Percentiles rank a stretch among this genome's conserved stretches.
phyloP scores from a whole-genome alignment of 345 rosid genomes.

The Populus deltoides region DNA sequence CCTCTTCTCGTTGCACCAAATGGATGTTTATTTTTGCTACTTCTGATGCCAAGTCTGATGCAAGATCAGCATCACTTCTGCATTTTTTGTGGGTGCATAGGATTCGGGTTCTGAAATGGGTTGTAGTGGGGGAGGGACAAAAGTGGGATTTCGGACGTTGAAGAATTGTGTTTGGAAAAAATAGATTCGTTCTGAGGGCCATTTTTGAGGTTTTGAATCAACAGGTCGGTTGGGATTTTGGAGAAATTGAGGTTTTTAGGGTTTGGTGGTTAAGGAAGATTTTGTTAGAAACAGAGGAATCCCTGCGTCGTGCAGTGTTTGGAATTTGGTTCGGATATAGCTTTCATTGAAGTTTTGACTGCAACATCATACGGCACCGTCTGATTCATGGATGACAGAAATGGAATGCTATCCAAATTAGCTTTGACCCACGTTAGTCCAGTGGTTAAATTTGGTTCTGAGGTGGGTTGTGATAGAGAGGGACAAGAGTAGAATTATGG shows the following conservation, averaged over 20 bases:
- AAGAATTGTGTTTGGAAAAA: constrained; percentile 18
- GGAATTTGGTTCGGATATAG: background rate
- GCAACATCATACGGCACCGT: background rate
- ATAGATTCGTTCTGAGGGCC: constrained; percentile 40
- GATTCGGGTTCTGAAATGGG: constrained; percentile 25
- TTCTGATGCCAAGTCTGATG: constrained; percentile 54
- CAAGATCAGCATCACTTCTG: constrained; percentile 44
- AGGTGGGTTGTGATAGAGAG: background rate
- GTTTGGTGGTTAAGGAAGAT: background rate
- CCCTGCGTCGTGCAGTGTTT: background rate
- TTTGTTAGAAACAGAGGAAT: background rate
- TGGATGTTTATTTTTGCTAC: constrained; percentile 53
- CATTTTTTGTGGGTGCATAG: constrained; percentile 26
- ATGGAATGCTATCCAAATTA: background rate
- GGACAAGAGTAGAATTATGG: constrained; percentile 2
- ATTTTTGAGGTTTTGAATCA: constrained; percentile 17
- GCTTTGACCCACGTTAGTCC: background rate
- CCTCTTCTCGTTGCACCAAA: constrained; percentile 52
- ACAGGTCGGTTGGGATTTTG: background rate
- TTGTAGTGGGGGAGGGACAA: background rate
- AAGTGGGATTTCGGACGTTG: constrained; percentile 4
- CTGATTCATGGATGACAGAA: background rate
- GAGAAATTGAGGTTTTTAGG: constrained; percentile 6
- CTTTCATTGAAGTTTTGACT: background rate
- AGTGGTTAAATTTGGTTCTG: background rate